Base-by-base conservation (phyloP, 805 yeast species). In the Nakazawaea molendinolei region DNA sequence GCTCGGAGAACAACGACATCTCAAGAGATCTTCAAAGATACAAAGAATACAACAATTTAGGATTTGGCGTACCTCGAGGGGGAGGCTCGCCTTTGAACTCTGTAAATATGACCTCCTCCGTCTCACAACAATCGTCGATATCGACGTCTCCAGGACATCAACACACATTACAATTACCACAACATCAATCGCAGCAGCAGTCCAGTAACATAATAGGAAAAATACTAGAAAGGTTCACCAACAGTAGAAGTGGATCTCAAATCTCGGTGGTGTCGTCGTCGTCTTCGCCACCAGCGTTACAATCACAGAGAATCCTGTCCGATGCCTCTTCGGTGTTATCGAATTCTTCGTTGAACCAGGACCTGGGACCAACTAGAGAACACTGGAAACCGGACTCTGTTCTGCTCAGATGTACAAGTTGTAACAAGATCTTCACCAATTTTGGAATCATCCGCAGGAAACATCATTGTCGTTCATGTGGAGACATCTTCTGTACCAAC, bases 311-410 rank as follows among this genome's bases (percentile, higher is more conserved):
- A n/a, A n/a, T n/a, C n/a, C n/a, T n/a, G n/a, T 39, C 45, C 15
- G 37, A 34, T 38, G 31, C 33, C 6, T 36, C 41, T 10, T 36
- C 44, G 16, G 18, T 28, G 4, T 17, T 23, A 10, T 38, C 41
- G n/a, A 29, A 20, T 20, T 13, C 31, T 4, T 38, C 41, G 17
- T 6, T 16, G 5, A 19, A n/a, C 22, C 7, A 14, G 5, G 36
- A 32, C 9, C n/a, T 16, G 16, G 36, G 40, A 5, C 84, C 84
- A 3, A 71, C 82, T 0, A 61, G 75, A 32, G 62, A 59, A 7
- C 90, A 82, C 50, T 83, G 92, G 92, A 65, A 79, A 35, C 76
- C 85, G 18, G 95, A 90, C 56, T 70, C 70, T 31, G 53, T 73
- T 15, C 74, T 83, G 24, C 56, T 65, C 32, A 66, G 71, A 33